Conservation (phyloP, 495 filamentous ascomycete genomes). For the Mycothermus thermophilus region DNA sequence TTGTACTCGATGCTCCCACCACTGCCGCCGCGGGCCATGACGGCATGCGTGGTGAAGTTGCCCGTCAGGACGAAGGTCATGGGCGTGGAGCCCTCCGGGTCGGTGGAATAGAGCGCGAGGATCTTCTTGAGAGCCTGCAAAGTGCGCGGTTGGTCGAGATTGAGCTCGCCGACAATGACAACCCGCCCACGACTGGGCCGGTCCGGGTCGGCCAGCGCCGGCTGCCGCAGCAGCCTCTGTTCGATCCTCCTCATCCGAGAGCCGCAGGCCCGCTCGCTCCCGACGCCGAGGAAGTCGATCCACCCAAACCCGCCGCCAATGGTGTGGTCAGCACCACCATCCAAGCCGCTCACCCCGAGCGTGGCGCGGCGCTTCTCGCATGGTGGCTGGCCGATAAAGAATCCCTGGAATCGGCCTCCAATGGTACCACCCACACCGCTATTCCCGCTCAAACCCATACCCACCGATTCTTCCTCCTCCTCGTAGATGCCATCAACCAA, state of each 20-base stretch:
- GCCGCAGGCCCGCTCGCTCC: slow-evolving; percentile 76
- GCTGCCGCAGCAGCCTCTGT: slow-evolving; percentile 26
- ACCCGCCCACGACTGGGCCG: slow-evolving; percentile 37
- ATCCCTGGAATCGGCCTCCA: slow-evolving; percentile 75
- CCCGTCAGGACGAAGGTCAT: slow-evolving; percentile 69
- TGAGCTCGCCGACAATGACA: slow-evolving; percentile 65
- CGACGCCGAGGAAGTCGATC: slow-evolving; percentile 88
- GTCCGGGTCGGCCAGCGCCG: slow-evolving; percentile 5
- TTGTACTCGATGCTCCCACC: slow-evolving; percentile 82
- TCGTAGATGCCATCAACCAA: slow-evolving; percentile 89
- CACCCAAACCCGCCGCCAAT: slow-evolving; percentile 81
- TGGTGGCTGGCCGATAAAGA: slow-evolving; percentile 78
- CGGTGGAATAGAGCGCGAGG: slow-evolving; percentile 51
- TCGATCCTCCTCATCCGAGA: slow-evolving; percentile 68
- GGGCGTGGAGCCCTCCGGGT: slow-evolving; percentile 50
- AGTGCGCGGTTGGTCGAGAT: slow-evolving; percentile 66
- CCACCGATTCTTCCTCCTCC: slow-evolving; percentile 61
- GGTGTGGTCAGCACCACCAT: slow-evolving; percentile 41
- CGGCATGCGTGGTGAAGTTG: slow-evolving; percentile 64
- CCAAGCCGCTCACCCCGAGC: slow-evolving; percentile 48
- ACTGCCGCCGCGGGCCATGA: slow-evolving; percentile 54
- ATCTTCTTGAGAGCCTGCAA: slow-evolving; percentile 66
- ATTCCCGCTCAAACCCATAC: slow-evolving; percentile 54
- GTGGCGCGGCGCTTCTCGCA: slow-evolving; percentile 71
- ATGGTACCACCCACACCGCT: slow-evolving; percentile 78